Base-by-base conservation (phyloP, 2,329 filamentous ascomycete species). In the Westerdykella ornata region DNA sequence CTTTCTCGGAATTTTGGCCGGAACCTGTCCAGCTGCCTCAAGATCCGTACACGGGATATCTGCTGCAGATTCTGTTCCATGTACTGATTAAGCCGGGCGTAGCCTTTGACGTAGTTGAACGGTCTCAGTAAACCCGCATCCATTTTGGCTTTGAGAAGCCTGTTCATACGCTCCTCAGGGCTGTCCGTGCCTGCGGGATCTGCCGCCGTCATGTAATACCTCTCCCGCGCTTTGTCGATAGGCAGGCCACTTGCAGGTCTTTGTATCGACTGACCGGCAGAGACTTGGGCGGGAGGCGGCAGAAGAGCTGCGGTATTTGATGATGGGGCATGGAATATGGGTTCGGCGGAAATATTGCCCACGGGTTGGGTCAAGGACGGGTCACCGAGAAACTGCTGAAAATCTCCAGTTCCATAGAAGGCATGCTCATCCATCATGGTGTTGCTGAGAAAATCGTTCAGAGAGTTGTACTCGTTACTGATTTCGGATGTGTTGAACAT, bases 91-190 rank as follows among this genome's bases (percentile, higher is more conserved):
- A 98, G 72, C 22, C 88, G 80, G 9, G 88, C 84, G 65, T 98
- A 98, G 11, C 92, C 92, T 59, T 94, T 94, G 54, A 97, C 87
- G 66, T 98, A 98, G 70, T 97, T 97, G 75, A 98, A 98, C 1
- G 92, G 92, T 60, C 89, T 92, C 44, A 98, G 73, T 58, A 98
- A 75, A 1, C 92, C 92, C 1, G 92, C 92, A 53, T 97, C 89
- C 67, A 95, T 94, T 67, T 98, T 98, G 48, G 92, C 92, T 63
- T 85, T 86, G 42, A 98, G 78, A 5, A 98, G 79, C 54, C 92
- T 88, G 59, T 90, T 85, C 86, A 98, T 95, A 45, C 92, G 84
- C 65, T 95, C 88, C 66, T 96, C 89, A 11, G 92, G 88, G 16
- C 84, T 85, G 54, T 84, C 80, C 53, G 88, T 80, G 39, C 90